phyloP scores from a whole-genome alignment of 169 alveolate species.

The Cryptosporidium muris region DNA sequence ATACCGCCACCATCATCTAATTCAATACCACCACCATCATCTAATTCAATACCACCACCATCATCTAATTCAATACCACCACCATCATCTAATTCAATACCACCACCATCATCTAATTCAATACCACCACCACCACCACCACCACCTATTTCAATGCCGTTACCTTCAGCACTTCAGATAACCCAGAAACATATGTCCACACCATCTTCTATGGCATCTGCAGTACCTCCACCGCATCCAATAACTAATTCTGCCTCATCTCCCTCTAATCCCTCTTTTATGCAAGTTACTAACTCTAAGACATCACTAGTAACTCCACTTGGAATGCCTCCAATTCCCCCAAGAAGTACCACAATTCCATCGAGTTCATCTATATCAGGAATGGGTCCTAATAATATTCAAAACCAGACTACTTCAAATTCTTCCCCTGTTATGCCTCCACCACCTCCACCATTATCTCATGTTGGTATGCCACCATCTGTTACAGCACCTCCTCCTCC shows the following conservation, averaged over 20 bases:
- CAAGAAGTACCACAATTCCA: constrained; percentile 9
- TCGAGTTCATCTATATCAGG: neutral
- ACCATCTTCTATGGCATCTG: neutral
- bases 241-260: neutral
- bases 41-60: neutral
- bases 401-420: neutral
- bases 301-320: neutral
- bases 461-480: constrained; percentile 14
- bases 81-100: neutral
- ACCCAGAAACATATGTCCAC: neutral
- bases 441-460: constrained; percentile 4
- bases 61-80: neutral
- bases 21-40: neutral
- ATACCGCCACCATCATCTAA: neutral
- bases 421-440: constrained; percentile 20
- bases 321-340: constrained; percentile 9
- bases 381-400: neutral
- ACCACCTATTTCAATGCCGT: neutral
- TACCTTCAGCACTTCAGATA: neutral
- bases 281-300: too few relatives aligned
- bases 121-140: neutral
- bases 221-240: constrained; percentile 1
- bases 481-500: constrained; percentile 62
- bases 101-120: neutral
- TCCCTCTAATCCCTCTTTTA: constrained; percentile 3